A percentile compares a stretch with the other conserved stretches of the same genome.
Conservation (phyloP, 2,329 filamentous ascomycete genomes). For the Balansia obtecta region DNA sequence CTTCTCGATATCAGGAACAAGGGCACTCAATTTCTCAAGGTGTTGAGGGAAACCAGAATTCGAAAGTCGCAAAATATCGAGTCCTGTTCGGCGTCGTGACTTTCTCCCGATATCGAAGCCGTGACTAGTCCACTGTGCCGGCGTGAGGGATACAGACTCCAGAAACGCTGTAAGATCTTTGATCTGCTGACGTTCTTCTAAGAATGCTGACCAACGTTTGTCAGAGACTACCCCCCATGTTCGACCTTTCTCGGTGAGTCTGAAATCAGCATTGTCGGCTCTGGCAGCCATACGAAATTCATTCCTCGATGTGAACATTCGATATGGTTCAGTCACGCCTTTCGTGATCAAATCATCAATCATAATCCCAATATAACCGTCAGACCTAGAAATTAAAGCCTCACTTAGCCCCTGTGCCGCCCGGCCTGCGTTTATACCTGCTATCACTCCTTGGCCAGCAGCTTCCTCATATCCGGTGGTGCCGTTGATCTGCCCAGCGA, state of each 20-base stretch:
- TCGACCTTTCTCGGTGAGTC: constrained; percentile 69
- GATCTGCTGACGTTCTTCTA: constrained; percentile 53
- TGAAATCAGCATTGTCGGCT: constrained; percentile 84
- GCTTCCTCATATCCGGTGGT: constrained; percentile 98
- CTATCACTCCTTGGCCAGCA: constrained; percentile 82
- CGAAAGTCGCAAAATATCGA: constrained; percentile 65
- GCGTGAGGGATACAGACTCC: constrained; percentile 40
- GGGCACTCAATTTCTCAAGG: constrained; percentile 41
- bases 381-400: constrained; percentile 62
- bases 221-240: constrained; percentile 69
- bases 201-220: constrained; percentile 60
- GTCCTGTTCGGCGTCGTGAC: constrained; percentile 54
- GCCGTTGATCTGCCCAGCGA: constrained; percentile 95
- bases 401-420: constrained; percentile 52
- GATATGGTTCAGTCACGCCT: constrained; percentile 90
- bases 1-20: constrained; percentile 42
- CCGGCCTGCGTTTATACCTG: constrained; percentile 89
- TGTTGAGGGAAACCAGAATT: constrained; percentile 31
- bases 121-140: constrained; percentile 52
- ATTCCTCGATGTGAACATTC: constrained; percentile 94
- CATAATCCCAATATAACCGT: constrained; percentile 97
- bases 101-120: constrained; percentile 61
- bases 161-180: constrained; percentile 52
- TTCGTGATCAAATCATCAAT: constrained; percentile 96
- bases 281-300: constrained; percentile 90